phyloP scores from a whole-genome alignment of 257 asterid genomes.

The Ocimum tenuiflorum region DNA sequence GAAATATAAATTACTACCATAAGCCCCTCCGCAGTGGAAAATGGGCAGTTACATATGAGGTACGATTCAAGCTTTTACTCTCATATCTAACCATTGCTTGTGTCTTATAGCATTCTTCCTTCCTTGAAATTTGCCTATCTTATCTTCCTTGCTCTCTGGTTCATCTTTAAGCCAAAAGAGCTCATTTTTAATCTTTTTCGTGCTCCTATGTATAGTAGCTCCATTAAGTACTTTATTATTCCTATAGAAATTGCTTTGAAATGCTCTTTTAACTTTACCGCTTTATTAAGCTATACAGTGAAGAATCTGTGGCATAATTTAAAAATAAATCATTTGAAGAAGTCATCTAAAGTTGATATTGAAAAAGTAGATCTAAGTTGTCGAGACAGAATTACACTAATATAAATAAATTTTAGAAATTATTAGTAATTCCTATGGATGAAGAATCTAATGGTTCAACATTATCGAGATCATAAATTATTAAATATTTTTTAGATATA shows the following conservation, averaged over 20 bases:
- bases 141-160: background rate
- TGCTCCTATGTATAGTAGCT: background rate
- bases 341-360: too few species aligned
- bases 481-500: too few species aligned
- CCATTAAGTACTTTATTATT: background rate
- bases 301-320: too few species aligned
- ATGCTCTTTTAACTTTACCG: background rate
- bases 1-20: slow-evolving; percentile 81
- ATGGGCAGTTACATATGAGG: slow-evolving; percentile 96
- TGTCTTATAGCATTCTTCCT: background rate
- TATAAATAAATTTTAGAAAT: too few species aligned
- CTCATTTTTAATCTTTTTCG: background rate
- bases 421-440: too few species aligned
- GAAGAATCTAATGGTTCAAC: too few species aligned
- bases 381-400: too few species aligned
- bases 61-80: slow-evolving; percentile 9
- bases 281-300: background rate
- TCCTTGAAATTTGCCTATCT: too few species aligned
- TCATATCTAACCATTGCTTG: background rate
- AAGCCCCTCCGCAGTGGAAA: slow-evolving; percentile 83
- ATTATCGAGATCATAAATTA: too few species aligned
- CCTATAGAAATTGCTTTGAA: background rate
- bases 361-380: too few species aligned
- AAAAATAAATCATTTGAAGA: too few species aligned
- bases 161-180: background rate